Evolutionary conservation across 1,284 basidiomycete genomes (phyloP), one percentile per base, ranked within the genome.

Genomic region (Puccinia horiana): DNA sequence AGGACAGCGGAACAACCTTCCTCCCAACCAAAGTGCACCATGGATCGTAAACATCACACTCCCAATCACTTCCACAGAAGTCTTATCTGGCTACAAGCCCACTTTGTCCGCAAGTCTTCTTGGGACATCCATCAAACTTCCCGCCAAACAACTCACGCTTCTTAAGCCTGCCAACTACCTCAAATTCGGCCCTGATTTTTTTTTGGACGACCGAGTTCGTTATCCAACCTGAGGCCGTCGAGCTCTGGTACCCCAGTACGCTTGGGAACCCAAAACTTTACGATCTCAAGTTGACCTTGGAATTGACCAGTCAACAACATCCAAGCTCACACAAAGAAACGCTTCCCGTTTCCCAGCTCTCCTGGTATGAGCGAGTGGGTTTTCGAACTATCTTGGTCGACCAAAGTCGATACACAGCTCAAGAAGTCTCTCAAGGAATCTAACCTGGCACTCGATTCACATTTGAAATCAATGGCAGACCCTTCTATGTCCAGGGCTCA

Each of bases 1-100:
- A 76, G 85, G 85, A 8, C 83, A 84, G 75, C 54, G 61, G 35
- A 84, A 84, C 74, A 85, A 85, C 58, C 79, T 86, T 0, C 83
- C 83, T 1, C 85, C 85, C 0, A 73, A 84, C 40, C 84, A 84
- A 72, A 70, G 82, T 12, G 85, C 85, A 5, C 83, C 82, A 32
- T 86, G 85, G 85, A 83, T 85, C 58, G 72, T 86, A 52, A 84
- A 85, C 47, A 83, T 85, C 76, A 84, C 85, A 5, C 84, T 85
- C n/a, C 83, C 83, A 11, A 54, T 85, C 2, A 77, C 84, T n/a
- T 72, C 82, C 0, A 12, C 37, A 0, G 61, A 47, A 2, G 47
- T 82, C 4, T 47, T 35, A n/a, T n/a, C n/a, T n/a, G n/a, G n/a
- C n/a, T n/a, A n/a, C 18, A 84, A 37, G 79, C 83, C 52, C 84